phyloP scores from a whole-genome alignment of 305 asterid genomes.

The Striga hermonthica region DNA sequence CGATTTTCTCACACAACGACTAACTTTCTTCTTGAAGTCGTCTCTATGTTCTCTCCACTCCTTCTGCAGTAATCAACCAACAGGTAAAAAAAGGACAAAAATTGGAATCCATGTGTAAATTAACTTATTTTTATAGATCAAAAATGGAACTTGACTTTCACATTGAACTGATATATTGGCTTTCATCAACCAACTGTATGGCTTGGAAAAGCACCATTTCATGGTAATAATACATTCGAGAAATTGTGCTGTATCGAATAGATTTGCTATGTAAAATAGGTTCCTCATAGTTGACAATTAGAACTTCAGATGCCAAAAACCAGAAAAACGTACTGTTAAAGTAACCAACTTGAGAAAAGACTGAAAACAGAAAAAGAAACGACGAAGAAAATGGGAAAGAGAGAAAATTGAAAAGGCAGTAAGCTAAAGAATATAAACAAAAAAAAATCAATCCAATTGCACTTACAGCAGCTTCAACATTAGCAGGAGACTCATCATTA shows the following conservation, averaged over 20 bases:
- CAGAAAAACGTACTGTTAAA: too few relatives aligned
- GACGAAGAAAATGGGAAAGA: background rate
- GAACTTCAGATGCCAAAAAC: too few relatives aligned
- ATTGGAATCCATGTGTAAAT: constrained; percentile 1
- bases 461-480: constrained; percentile 99
- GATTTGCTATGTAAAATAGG: too few relatives aligned
- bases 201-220: background rate
- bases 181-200: constrained; percentile 4
- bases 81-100: background rate
- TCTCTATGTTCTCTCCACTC: constrained; percentile 98
- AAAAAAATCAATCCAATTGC: background rate
- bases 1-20: constrained; percentile 90
- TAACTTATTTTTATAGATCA: too few relatives aligned
- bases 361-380: too few relatives aligned
- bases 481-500: constrained; percentile 96
- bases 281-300: too few relatives aligned
- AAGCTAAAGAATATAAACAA: background rate
- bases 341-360: background rate
- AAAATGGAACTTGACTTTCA: background rate
- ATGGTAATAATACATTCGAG: too few relatives aligned
- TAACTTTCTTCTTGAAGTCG: constrained; percentile 81
- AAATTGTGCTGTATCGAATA: too few relatives aligned
- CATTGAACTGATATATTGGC: background rate
- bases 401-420: background rate
- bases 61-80: constrained; percentile 51